Conservation (phyloP, 2,329 filamentous ascomycete genomes). For the Coleophoma cylindrospora region DNA sequence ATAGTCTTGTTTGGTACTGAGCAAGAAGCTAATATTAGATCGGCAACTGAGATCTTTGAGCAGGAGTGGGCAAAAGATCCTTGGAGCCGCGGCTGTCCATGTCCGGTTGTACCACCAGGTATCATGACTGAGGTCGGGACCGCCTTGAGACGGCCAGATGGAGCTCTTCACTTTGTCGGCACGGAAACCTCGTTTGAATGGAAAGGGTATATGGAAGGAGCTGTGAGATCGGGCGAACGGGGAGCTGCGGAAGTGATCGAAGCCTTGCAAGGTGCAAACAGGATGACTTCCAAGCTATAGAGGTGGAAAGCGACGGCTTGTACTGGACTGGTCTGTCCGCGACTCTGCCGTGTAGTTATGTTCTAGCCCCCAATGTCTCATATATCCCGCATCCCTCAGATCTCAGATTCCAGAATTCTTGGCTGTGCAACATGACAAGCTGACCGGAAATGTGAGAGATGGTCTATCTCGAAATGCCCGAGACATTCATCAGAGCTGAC, state of each 20-base stretch:
- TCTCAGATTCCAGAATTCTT: no score
- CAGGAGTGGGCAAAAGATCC: slow-evolving; percentile 15
- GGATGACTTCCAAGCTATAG: no score
- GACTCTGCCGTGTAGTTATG: no score
- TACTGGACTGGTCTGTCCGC: no score
- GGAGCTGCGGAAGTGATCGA: slow-evolving; percentile 35
- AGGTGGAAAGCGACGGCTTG: no score
- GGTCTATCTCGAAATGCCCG: no score
- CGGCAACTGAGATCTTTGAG: slow-evolving; percentile 6
- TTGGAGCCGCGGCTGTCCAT: slow-evolving; percentile 29
- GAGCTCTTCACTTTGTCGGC: slow-evolving; percentile 42
- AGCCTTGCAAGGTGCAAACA: neutral
- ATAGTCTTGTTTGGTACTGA: neutral
- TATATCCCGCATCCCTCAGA: no score
- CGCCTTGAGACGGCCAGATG: slow-evolving; percentile 28
- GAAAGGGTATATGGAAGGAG: slow-evolving; percentile 49
- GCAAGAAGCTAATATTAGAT: neutral
- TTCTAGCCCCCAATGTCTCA: no score
- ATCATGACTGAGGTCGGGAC: slow-evolving; percentile 22
- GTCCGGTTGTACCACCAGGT: slow-evolving; percentile 27
- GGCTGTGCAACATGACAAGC: no score
- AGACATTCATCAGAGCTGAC: no score
- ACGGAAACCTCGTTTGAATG: slow-evolving; percentile 42
- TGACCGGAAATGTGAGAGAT: no score
- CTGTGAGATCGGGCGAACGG: slow-evolving; percentile 36